phyloP scores from a whole-genome alignment of 768 basidiomycete species.

The Termitomyces sp. region DNA sequence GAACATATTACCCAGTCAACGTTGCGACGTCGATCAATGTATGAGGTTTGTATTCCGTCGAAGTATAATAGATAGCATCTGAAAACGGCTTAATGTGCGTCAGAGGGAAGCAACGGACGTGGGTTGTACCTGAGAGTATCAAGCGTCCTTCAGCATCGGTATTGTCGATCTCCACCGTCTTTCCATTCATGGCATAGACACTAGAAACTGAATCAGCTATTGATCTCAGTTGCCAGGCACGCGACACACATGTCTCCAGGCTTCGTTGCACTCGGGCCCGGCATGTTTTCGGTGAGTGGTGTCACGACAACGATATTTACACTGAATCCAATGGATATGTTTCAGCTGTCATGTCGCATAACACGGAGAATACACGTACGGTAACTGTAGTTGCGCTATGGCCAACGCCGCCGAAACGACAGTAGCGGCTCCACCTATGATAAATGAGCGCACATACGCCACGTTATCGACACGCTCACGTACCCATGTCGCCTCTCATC shows the following conservation, averaged over 20 bases:
- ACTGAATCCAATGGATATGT: constrained; percentile 31
- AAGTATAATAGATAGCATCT: constrained; percentile 86
- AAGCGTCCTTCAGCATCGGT: constrained; percentile 85
- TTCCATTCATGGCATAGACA: constrained; percentile 85
- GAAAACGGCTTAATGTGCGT: constrained; percentile 2
- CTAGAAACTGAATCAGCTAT: constrained; percentile 31
- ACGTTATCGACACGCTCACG: constrained; percentile 4
- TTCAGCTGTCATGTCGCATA: not conserved
- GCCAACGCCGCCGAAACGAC: constrained; percentile 73
- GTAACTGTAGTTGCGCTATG: constrained; percentile 78
- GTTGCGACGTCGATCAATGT: constrained; percentile 88
- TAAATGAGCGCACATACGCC: not conserved
- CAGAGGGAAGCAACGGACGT: not conserved
- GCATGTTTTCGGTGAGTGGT: constrained; percentile 86
- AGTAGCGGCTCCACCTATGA: constrained; percentile 71
- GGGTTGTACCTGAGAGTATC: constrained; percentile 59
- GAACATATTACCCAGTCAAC: constrained; percentile 61
- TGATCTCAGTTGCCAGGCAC: not conserved
- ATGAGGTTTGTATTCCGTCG: constrained; percentile 74
- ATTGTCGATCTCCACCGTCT: constrained; percentile 83
- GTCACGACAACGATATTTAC: constrained; percentile 74
- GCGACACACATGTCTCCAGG: constrained; percentile 77
- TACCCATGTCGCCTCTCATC: constrained; percentile 89
- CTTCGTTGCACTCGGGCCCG: constrained; percentile 69
- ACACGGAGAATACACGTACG: constrained; percentile 46